These are phyloP conservation scores for Beta macrorhiza DNA, from an alignment of 179 eudicot genomes.

Conservation along the genomic window DNA sequence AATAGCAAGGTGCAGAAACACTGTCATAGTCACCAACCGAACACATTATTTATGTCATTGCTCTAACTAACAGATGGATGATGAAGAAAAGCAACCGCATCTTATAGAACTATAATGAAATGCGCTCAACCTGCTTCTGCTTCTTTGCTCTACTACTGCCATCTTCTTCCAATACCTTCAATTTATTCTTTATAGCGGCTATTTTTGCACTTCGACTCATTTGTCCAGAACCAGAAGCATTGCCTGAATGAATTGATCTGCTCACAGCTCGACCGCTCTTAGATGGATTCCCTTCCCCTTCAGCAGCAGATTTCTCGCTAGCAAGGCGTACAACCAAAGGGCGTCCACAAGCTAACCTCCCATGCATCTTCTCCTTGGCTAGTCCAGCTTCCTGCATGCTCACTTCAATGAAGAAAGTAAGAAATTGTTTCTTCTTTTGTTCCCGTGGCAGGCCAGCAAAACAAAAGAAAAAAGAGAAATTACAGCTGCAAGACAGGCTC, in stretches of 20 bases:
- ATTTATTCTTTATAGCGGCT: slow-evolving; percentile 85
- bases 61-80: background rate
- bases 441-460: background rate
- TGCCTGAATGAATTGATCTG: slow-evolving; percentile 38
- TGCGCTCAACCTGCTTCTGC: slow-evolving; percentile 49
- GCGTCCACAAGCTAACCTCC: slow-evolving; percentile 73
- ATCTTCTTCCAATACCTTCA: slow-evolving; percentile 69
- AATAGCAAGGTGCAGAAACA: background rate
- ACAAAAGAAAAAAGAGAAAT: background rate
- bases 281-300: slow-evolving; percentile 35
- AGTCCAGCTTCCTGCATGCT: slow-evolving; percentile 92
- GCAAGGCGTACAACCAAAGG: slow-evolving; percentile 83
- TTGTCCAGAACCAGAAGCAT: slow-evolving; percentile 49
- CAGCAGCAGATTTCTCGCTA: slow-evolving; percentile 56
- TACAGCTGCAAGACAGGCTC: background rate
- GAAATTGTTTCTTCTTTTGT: slow-evolving; percentile 10
- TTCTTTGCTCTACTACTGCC: slow-evolving; percentile 55
- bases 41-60: background rate
- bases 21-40: background rate
- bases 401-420: slow-evolving; percentile 61
- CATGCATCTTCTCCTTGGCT: slow-evolving; percentile 94
- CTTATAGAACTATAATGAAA: slow-evolving; percentile 13
- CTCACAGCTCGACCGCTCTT: slow-evolving; percentile 29
- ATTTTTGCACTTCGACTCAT: slow-evolving; percentile 77
- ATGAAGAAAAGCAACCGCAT: background rate